Base-by-base conservation (phyloP, 2,329 filamentous ascomycete species). In the Neopestalotiopsis clavispora region DNA sequence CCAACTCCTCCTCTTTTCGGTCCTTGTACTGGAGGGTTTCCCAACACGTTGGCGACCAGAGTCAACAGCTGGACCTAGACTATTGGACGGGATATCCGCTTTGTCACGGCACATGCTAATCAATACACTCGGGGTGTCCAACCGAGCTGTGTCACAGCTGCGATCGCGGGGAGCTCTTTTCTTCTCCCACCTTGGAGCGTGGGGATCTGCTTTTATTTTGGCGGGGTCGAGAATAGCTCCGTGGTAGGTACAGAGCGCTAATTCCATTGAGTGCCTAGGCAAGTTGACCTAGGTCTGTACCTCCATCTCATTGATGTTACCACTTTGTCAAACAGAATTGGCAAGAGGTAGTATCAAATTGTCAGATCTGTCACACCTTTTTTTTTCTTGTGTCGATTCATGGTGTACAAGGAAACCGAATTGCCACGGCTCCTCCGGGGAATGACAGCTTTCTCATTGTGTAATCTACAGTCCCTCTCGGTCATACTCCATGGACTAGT, bases 81-180 rank as follows among this genome's bases (percentile, higher is more conserved):
- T 23, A 52, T 52, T 52, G 45, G 45, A 52, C 45, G 45, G 45
- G 45, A 52, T 52, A 38, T 40, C 59, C 59, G 59, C 59, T 62
- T 62, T 62, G 32, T 62, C 59, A 62, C 59, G 59, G 59, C 59
- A 62, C 59, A 62, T 62, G 59, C 59, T 40, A 62, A 62, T 62
- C n/a, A 34, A 59, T 30, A 45, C 45, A 6, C 28, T 64, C 61
- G 61, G 61, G 20, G 61, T 42, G 14, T 28, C 38, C n/a, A 28
- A n/a, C 61, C 61, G 61, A 64, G 61, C 61, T 64, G 38, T 45
- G 61, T 45, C 64, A 56, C 64, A 66, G 30, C 49, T 66, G 64
- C 64, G 64, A 66, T 66, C 64, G 64, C 64, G 64, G 64, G 64
- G 64, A 56, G 64, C 64, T 32, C 34, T 66, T 66, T 66, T 66